Percentiles rank a stretch among this genome's conserved stretches.
Conservation (phyloP, 2,329 filamentous ascomycete species). For the Fusarium verrucosum region DNA sequence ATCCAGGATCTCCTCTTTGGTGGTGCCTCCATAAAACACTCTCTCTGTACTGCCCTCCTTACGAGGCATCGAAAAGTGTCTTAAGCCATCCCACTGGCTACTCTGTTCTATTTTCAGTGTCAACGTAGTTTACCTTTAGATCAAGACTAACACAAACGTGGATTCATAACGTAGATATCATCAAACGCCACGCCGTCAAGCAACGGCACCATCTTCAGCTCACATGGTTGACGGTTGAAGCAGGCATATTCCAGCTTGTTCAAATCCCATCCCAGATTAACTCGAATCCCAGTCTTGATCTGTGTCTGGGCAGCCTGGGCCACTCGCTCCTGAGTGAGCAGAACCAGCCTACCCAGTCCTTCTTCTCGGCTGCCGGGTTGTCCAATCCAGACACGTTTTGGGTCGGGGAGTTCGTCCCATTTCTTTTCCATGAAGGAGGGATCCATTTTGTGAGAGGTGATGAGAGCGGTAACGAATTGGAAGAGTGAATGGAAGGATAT, state of each 20-base stretch:
- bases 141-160: constrained; percentile 39
- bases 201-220: constrained; percentile 60
- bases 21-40: constrained; percentile 61
- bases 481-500: background rate
- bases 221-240: constrained; percentile 60
- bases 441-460: constrained; percentile 5
- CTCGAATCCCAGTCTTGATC: constrained; percentile 61
- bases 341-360: constrained; percentile 60
- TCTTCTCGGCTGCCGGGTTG: constrained; percentile 58
- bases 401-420: constrained; percentile 54
- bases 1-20: constrained; percentile 56
- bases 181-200: constrained; percentile 59
- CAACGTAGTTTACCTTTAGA: background rate
- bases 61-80: constrained; percentile 58
- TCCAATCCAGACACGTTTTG: constrained; percentile 58
- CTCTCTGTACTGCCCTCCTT: constrained; percentile 49
- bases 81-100: constrained; percentile 62
- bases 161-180: constrained; percentile 61
- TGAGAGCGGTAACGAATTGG: no score
- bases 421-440: constrained; percentile 20
- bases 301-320: constrained; percentile 56
- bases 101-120: constrained; percentile 50
- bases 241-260: constrained; percentile 65
- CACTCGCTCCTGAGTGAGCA: constrained; percentile 63
- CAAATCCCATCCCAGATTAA: constrained; percentile 65